phyloP scores from a whole-genome alignment of 1,284 basidiomycete genomes.

The Ganoderma multipileum region DNA sequence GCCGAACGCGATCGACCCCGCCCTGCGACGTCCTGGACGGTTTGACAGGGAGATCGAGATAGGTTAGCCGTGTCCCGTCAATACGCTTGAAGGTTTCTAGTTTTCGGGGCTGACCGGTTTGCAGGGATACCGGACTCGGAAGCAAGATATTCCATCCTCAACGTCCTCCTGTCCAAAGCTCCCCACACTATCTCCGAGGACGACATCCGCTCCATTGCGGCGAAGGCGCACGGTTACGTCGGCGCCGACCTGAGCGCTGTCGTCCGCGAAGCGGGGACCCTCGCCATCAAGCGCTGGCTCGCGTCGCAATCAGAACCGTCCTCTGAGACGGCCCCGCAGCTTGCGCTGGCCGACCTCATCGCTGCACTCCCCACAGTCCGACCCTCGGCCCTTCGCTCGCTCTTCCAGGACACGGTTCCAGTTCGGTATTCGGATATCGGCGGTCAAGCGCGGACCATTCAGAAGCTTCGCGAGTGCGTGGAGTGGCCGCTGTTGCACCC shows the following conservation, averaged over 20 bases:
- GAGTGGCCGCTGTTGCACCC: slow-evolving; percentile 95
- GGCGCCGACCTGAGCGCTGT: slow-evolving; percentile 95
- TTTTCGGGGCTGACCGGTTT: slow-evolving; percentile 5
- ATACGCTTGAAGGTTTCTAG: background rate
- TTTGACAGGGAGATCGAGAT: slow-evolving; percentile 99
- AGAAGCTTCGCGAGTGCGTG: slow-evolving; percentile 86
- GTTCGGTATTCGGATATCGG: slow-evolving; percentile 92
- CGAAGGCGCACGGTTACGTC: slow-evolving; percentile 94
- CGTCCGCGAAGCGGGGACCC: slow-evolving; percentile 91
- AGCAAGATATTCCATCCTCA: slow-evolving; percentile 85
- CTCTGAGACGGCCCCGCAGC: slow-evolving; percentile 43
- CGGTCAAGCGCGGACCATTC: slow-evolving; percentile 82
- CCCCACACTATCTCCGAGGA: slow-evolving; percentile 74
- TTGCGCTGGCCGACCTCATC: slow-evolving; percentile 73
- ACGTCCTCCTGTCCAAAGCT: slow-evolving; percentile 81
- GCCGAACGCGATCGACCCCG: slow-evolving; percentile 97
- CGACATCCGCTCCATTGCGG: slow-evolving; percentile 74
- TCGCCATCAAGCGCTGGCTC: slow-evolving; percentile 88
- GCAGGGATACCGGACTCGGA: slow-evolving; percentile 88
- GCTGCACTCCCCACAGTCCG: slow-evolving; percentile 81
- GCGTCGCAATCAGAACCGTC: slow-evolving; percentile 40
- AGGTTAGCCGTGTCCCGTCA: slow-evolving; percentile 54
- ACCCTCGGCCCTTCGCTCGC: slow-evolving; percentile 93
- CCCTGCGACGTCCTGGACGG: slow-evolving; percentile 90
- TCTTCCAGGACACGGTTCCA: slow-evolving; percentile 88